Evolutionary conservation across 208 protist species (phyloP).

Genomic region (Acanthamoeba sp.): DNA sequence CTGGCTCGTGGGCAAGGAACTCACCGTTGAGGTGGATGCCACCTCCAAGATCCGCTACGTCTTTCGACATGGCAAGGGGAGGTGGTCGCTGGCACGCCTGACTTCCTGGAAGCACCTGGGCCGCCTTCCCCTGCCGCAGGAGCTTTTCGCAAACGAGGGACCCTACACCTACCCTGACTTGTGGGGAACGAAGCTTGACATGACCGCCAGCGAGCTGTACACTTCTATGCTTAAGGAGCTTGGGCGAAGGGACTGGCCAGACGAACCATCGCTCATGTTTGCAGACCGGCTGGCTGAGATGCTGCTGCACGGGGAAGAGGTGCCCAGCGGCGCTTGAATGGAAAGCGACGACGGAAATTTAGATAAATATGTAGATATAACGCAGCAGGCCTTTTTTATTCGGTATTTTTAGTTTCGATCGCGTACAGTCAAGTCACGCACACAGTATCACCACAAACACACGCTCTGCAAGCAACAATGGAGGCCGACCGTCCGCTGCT

Average conservation of each 20-base stretch:
- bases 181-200: neutral
- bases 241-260: neutral
- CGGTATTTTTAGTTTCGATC: neutral
- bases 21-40: too few relatives aligned
- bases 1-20: too few relatives aligned
- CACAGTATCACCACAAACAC: too few relatives aligned
- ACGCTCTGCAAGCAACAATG: neutral
- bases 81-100: too few relatives aligned
- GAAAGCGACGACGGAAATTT: neutral
- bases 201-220: neutral
- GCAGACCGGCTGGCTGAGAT: neutral
- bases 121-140: too few relatives aligned
- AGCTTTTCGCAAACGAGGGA: too few relatives aligned
- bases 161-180: neutral
- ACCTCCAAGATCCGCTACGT: too few relatives aligned
- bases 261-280: neutral
- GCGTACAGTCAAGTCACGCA: too few relatives aligned
- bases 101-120: too few relatives aligned
- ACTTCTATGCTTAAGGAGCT: neutral
- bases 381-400: neutral
- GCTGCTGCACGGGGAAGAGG: neutral
- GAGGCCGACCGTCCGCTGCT: constrained; percentile 58
- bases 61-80: too few relatives aligned
- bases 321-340: too few relatives aligned
- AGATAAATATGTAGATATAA: neutral